Base-by-base conservation (phyloP, 1,284 basidiomycete genomes). In the Melampsora larici-populina region DNA sequence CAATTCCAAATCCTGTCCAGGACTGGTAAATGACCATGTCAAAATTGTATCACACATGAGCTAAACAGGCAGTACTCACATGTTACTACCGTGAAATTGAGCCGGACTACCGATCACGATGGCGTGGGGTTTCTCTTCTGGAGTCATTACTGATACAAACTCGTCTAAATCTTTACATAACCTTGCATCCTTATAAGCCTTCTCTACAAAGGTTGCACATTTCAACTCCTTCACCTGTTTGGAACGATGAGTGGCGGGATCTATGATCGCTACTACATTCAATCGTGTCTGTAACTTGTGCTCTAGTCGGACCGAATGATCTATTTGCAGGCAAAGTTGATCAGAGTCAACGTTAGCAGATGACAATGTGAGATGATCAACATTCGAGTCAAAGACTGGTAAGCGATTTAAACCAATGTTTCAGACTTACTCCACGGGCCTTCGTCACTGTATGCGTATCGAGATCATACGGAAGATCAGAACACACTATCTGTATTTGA, bases 261-360 rank as follows among this genome's bases (percentile, higher is more conserved):
- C 96, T 82, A 99, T 92, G 78, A 99, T 87, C 18, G 93, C 96
- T 75, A 93, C 89, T 73, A 99, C 94, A 85, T 97, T 97, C 85
- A 99, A 91, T 82, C 96, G 92, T 29, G 90, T 92, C 65, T 96
- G 96, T 79, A 99, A 91, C 87, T 99, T 97, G 86, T 91, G 74
- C 43, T 76, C 74, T 11, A 76, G 31, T 60, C 95, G 84, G 11
- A 74, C 63, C 80, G 76, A 55, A 78, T 80, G 73, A 79, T 71
- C 77, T 79, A 79, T 72, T 29, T 26, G 2, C 65, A 80, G 76
- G 48, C n/a, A 21, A 29, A 63, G 31, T 17, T 71, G 15, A 24
- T 66, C 66, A 51, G 64, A 78, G 62, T 62, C 62, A 48, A n/a
- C n/a, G 55, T 29, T 21, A 33, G 40, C 29, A 18, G 29, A 33